Conservation (phyloP, 257 asterid genomes). For the Penstemon davidsonii region DNA sequence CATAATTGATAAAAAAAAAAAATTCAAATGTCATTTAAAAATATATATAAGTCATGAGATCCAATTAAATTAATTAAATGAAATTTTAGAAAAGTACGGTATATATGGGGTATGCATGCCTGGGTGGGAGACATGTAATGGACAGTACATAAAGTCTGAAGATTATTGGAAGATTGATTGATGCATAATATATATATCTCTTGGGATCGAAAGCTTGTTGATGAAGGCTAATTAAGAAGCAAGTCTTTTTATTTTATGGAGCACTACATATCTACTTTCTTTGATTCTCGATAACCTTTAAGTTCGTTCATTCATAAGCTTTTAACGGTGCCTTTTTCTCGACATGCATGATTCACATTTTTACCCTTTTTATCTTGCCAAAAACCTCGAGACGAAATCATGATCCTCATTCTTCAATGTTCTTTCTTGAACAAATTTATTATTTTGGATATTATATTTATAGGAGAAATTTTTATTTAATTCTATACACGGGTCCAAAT, state of each 20-base stretch:
- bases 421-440: background rate
- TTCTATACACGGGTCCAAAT: too few relatives aligned
- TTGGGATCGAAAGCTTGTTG: slow-evolving; percentile 42
- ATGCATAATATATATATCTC: background rate
- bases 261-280: slow-evolving; percentile 32
- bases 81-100: background rate
- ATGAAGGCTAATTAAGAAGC: slow-evolving; percentile 35
- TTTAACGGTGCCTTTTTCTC: slow-evolving; percentile 14
- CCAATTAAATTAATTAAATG: too few relatives aligned
- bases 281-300: slow-evolving; percentile 39
- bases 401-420: background rate
- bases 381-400: background rate
- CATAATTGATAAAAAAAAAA: too few relatives aligned
- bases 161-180: slow-evolving; percentile 38
- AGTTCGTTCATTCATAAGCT: slow-evolving; percentile 26
- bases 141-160: slow-evolving; percentile 34
- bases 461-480: too few relatives aligned
- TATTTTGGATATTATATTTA: too few relatives aligned
- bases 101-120: slow-evolving; percentile 29
- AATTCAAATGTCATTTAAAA: too few relatives aligned
- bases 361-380: background rate
- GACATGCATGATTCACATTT: slow-evolving; percentile 18
- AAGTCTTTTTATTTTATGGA: slow-evolving; percentile 28
- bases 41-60: too few relatives aligned
- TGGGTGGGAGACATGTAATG: slow-evolving; percentile 13